Conservation (phyloP, 2,329 filamentous ascomycete species). For the Monilinia vaccinii-corymbosi region DNA sequence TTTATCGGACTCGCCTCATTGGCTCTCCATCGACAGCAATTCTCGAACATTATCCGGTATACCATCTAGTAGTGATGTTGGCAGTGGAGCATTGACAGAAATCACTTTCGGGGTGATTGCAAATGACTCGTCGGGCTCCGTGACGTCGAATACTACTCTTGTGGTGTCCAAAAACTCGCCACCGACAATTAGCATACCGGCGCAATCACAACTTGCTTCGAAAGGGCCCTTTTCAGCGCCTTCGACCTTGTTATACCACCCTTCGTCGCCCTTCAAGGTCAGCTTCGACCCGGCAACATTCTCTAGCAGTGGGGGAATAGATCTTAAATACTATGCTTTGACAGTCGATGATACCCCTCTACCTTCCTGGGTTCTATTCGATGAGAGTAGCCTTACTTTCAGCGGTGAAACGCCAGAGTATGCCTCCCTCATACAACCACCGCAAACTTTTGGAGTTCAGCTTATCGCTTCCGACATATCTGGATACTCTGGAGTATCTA, state of each 20-base stretch:
- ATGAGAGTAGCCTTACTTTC: constrained; percentile 54
- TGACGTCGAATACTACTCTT: constrained; percentile 57
- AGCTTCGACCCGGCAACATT: constrained; percentile 54
- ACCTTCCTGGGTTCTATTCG: constrained; percentile 77
- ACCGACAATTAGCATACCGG: constrained; percentile 46
- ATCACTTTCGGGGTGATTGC: constrained; percentile 55
- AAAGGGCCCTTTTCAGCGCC: constrained; percentile 54
- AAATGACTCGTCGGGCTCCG: constrained; percentile 54
- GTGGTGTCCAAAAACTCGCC: constrained; percentile 53
- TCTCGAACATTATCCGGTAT: constrained; percentile 62
- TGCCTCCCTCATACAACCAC: constrained; percentile 52
- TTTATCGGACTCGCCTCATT: constrained; percentile 55
- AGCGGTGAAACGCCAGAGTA: constrained; percentile 60
- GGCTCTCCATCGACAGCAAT: constrained; percentile 62
- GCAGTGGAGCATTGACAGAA: constrained; percentile 43
- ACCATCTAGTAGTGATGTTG: constrained; percentile 45
- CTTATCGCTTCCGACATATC: constrained; percentile 70
- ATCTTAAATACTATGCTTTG: constrained; percentile 66
- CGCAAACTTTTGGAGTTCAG: constrained; percentile 62
- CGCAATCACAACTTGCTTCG: constrained; percentile 47
- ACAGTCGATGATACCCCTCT: constrained; percentile 71
- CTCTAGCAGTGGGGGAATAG: constrained; percentile 31
- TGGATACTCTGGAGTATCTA: constrained; percentile 61
- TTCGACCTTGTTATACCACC: constrained; percentile 46
- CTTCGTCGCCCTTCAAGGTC: constrained; percentile 45